A percentile compares a stretch with the other conserved stretches of the same genome.
These are phyloP conservation scores for Phaffomyces thermotolerans DNA, from an alignment of 805 yeast genomes.

Conservation along the genomic window DNA sequence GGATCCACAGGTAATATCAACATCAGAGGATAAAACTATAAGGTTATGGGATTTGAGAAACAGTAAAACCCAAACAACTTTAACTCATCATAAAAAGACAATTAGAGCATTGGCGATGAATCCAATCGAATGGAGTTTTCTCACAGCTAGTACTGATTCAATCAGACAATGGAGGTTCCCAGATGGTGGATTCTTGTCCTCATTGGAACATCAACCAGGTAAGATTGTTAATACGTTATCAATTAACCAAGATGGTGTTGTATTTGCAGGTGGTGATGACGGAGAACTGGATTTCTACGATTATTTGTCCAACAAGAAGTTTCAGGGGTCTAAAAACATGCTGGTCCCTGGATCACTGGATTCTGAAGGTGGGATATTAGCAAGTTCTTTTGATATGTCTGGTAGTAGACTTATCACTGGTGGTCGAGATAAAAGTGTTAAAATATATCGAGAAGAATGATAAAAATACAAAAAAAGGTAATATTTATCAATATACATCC, in stretches of 20 bases:
- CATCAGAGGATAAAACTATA: slow-evolving; percentile 80
- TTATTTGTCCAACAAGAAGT: slow-evolving; percentile 60
- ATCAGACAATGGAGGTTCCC: slow-evolving; percentile 82
- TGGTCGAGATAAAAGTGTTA: slow-evolving; percentile 83
- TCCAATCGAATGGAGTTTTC: slow-evolving; percentile 65
- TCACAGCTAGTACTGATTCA: slow-evolving; percentile 75
- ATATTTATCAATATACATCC: neutral
- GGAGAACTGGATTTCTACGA: slow-evolving; percentile 76
- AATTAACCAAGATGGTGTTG: slow-evolving; percentile 50
- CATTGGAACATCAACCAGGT: slow-evolving; percentile 50
- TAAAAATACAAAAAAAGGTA: neutral
- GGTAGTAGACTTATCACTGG: slow-evolving; percentile 81
- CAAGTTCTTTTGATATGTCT: slow-evolving; percentile 69
- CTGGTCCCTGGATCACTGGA: slow-evolving; percentile 66
- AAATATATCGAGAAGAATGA: slow-evolving; percentile 53
- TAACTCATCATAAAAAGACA: slow-evolving; percentile 82
- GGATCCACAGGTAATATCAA: slow-evolving; percentile 81
- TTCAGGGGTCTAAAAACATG: slow-evolving; percentile 46
- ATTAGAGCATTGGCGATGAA: slow-evolving; percentile 68
- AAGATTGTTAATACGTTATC: slow-evolving; percentile 61
- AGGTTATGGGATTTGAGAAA: slow-evolving; percentile 87
- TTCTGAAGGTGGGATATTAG: slow-evolving; percentile 59
- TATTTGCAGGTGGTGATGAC: slow-evolving; percentile 80
- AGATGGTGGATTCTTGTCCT: slow-evolving; percentile 39
- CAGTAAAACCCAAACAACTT: slow-evolving; percentile 58